These are phyloP conservation scores for Trichaptum fuscoviolaceum DNA, from an alignment of 768 basidiomycete species.

Conservation along the genomic window DNA sequence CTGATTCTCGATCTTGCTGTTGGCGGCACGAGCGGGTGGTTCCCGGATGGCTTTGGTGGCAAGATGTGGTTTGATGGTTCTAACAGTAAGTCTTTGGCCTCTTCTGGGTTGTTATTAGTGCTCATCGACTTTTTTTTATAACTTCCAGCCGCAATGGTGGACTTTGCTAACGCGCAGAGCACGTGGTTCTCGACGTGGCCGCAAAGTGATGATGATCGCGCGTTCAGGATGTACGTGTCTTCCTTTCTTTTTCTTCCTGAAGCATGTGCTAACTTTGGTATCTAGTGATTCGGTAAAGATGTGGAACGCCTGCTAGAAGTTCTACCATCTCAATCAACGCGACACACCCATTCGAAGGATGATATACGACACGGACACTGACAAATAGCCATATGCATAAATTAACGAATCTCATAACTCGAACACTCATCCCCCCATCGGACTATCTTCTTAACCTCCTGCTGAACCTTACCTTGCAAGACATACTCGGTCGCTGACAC, in stretches of 20 bases:
- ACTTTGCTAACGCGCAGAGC: slow-evolving; percentile 55
- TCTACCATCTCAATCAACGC: neutral
- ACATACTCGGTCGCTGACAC: neutral
- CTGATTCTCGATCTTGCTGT: slow-evolving; percentile 75
- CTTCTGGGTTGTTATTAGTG: neutral
- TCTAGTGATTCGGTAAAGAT: slow-evolving; percentile 28
- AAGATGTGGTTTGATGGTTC: slow-evolving; percentile 64
- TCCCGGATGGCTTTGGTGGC: slow-evolving; percentile 55
- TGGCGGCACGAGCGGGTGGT: slow-evolving; percentile 74
- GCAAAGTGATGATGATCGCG: slow-evolving; percentile 48
- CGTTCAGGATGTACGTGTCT: slow-evolving; percentile 55
- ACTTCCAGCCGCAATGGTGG: slow-evolving; percentile 54
- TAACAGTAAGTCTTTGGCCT: slow-evolving; percentile 29
- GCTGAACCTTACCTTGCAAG: neutral
- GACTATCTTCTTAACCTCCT: neutral
- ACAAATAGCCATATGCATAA: neutral
- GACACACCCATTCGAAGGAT: neutral
- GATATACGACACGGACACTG: neutral
- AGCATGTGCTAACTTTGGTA: neutral
- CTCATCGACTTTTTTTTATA: neutral
- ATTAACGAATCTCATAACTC: neutral
- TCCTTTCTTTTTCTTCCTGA: neutral
- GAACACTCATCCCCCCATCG: neutral
- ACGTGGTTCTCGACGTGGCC: slow-evolving; percentile 80
- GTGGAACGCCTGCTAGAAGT: slow-evolving; percentile 23